Evolutionary conservation across 441 rosid species (phyloP).

Genomic region (Croton setiger): DNA sequence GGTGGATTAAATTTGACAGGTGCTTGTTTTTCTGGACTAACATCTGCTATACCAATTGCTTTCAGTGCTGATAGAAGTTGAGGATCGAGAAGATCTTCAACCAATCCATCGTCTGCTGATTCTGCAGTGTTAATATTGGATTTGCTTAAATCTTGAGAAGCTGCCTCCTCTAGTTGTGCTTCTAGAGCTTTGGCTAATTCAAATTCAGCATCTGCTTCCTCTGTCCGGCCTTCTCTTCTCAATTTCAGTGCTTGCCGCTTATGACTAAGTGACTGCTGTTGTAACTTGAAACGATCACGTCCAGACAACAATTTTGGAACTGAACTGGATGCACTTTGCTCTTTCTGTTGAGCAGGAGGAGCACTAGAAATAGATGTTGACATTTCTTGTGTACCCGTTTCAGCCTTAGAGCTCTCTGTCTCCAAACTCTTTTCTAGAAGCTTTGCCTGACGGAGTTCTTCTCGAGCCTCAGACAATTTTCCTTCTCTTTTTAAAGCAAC

Average conservation of each 20-base stretch:
- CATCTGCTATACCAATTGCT: constrained; percentile 67
- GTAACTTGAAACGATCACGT: constrained; percentile 87
- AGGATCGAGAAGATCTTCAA: constrained; percentile 94
- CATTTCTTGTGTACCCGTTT: constrained; percentile 21
- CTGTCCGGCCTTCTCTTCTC: constrained; percentile 73
- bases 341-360: constrained; percentile 41
- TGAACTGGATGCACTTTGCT: constrained; percentile 32
- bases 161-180: constrained; percentile 62
- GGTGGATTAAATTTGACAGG: constrained; percentile 28
- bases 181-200: constrained; percentile 90
- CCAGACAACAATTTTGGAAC: constrained; percentile 61
- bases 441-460: constrained; percentile 79
- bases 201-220: constrained; percentile 92
- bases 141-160: constrained; percentile 40
- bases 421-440: constrained; percentile 63
- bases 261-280: constrained; percentile 84
- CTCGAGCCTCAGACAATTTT: constrained; percentile 68
- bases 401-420: constrained; percentile 33
- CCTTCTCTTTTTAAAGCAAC: constrained; percentile 80
- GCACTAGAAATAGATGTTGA: constrained; percentile 26
- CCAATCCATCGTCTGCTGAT: constrained; percentile 41
- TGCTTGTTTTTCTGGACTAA: constrained; percentile 34
- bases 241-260: constrained; percentile 91
- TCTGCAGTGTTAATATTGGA: constrained; percentile 28
- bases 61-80: constrained; percentile 74